phyloP scores from a whole-genome alignment of 2,329 filamentous ascomycete genomes.

The Cladosporium sp. region DNA sequence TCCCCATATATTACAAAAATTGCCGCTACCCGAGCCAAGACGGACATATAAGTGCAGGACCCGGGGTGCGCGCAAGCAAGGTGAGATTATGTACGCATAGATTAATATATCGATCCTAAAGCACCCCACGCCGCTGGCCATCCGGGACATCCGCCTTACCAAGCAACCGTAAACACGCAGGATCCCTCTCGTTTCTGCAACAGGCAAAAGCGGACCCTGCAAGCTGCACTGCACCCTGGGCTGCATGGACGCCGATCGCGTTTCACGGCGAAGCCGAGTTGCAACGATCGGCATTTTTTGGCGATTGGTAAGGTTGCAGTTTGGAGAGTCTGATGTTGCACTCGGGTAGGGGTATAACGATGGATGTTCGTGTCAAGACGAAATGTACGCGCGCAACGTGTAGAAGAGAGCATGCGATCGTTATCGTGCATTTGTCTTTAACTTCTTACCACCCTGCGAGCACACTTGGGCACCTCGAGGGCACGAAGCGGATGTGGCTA shows the following conservation, averaged over 20 bases:
- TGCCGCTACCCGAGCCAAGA: not conserved
- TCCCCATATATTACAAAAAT: not conserved
- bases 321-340: not conserved
- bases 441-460: no score
- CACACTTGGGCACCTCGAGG: not conserved
- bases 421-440: no score
- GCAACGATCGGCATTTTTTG: not conserved
- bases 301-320: not conserved
- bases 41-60: not conserved
- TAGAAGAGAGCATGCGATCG: not conserved
- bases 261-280: constrained; percentile 5
- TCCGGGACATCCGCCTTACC: not conserved
- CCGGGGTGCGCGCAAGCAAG: not conserved
- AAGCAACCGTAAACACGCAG: not conserved
- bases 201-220: no score
- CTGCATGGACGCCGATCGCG: not conserved
- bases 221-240: no score
- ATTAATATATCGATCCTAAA: not conserved
- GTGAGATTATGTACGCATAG: not conserved
- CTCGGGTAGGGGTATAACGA: not conserved
- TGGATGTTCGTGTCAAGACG: not conserved
- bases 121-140: not conserved
- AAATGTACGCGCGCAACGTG: not conserved
- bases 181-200: not conserved
- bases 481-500: not conserved